Base-by-base conservation (phyloP, 2,329 filamentous ascomycete species). In the Ophiostoma fasciatum region DNA sequence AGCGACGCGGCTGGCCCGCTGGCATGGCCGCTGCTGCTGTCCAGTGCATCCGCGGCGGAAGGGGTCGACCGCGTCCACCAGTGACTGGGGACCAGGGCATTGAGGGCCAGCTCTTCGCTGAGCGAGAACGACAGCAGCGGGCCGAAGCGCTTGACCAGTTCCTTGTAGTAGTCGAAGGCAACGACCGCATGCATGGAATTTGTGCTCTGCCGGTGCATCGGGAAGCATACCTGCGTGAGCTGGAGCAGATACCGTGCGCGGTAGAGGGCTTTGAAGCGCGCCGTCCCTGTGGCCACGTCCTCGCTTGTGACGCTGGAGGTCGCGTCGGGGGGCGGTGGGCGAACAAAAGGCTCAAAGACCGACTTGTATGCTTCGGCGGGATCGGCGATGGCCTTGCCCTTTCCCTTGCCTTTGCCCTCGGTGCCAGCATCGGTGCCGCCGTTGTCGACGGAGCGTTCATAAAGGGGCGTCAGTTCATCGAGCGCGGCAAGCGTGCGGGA, bases 71-170 rank as follows among this genome's bases (percentile, higher is more conserved):
- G 35, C 4, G 60, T n/a, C n/a, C n/a, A 61, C 77, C 78, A 82
- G 40, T 74, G 64, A 26, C 75, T 67, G 1, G 88, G 84, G 33
- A 94, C 78, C 35, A 71, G 66, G 34, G 73, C 76, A 45, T 80
- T 71, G 30, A 94, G 63, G 1, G 78, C 62, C 25, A 87, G 80
- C 45, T 92, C 82, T 55, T 98, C 88, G 55, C 78, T 78, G n/a
- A 93, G 67, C 40, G 84, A 81, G 35, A 78, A 78, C 28, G 81
- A 72, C 45, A 94, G 69, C 13, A 98, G 61, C 18, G 76, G 75
- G 4, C 84, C 85, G 23, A 96, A 67, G 19, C 75, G 74, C 42
- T 74, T 70, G 18, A 93, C 68, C 26, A 94, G 61, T n/a, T 65
- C 59, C 30, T 74, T 64, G 51, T 93, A 93, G 52, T 83, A 78